Percentiles rank a stretch among this genome's conserved stretches.
phyloP scores from a whole-genome alignment of 148 eudicot species.

The Hydrangea macrophylla region DNA sequence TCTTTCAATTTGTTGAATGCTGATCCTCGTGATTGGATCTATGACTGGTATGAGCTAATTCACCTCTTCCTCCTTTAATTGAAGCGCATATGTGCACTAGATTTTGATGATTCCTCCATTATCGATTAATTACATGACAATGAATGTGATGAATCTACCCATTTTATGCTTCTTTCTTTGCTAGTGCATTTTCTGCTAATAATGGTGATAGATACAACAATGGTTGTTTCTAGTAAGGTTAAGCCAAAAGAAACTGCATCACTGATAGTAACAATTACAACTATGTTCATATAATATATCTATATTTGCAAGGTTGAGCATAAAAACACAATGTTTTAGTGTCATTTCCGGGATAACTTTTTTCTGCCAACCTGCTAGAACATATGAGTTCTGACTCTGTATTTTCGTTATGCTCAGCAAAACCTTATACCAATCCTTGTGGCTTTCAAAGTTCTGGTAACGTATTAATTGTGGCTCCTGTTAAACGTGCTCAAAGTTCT shows the following conservation, averaged over 20 bases:
- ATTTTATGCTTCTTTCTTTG: neutral
- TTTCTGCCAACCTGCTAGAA: neutral
- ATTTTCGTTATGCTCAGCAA: neutral
- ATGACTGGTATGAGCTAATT: slow-evolving; percentile 69
- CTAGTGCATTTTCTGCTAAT: neutral
- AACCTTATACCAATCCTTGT: neutral
- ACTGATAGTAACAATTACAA: too few species aligned
- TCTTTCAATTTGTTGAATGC: slow-evolving; percentile 95
- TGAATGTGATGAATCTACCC: neutral
- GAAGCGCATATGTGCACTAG: neutral
- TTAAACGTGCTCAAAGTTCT: neutral
- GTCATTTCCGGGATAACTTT: neutral
- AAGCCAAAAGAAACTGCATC: neutral
- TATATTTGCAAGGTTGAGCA: neutral
- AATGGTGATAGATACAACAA: neutral
- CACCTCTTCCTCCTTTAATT: slow-evolving; percentile 7
- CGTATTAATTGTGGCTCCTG: neutral
- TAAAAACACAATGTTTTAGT: neutral
- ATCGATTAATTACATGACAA: neutral
- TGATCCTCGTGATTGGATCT: slow-evolving; percentile 81
- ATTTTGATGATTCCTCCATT: neutral
- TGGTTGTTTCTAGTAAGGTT: neutral
- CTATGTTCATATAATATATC: neutral
- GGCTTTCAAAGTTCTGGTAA: neutral
- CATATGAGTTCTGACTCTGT: neutral